Evolutionary conservation across 768 basidiomycete species (phyloP).

Genomic region (Suillus plorans): DNA sequence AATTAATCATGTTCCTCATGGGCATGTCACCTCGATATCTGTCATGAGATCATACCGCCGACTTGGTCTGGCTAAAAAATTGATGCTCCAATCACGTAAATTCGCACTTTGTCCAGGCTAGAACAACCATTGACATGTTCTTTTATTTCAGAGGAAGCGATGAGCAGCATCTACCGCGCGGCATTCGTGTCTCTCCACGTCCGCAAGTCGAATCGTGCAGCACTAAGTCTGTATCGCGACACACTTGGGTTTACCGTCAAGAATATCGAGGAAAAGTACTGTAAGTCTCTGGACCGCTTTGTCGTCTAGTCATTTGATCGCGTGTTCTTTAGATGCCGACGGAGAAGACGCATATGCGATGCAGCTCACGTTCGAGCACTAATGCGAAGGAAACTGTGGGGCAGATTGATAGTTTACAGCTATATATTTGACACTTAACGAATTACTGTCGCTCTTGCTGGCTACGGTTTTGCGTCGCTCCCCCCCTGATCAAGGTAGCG

Average conservation of each 20-base stretch:
- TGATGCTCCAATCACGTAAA: constrained; percentile 93
- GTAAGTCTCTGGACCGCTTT: constrained; percentile 47
- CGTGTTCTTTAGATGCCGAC: constrained; percentile 68
- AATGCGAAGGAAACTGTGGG: constrained; percentile 5
- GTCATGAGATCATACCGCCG: constrained; percentile 88
- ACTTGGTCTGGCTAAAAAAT: constrained; percentile 89
- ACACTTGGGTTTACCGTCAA: constrained; percentile 87
- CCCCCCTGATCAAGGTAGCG: neutral
- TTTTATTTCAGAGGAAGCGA: constrained; percentile 74
- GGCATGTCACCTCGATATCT: constrained; percentile 96
- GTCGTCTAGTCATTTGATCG: constrained; percentile 11
- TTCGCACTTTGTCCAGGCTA: constrained; percentile 10
- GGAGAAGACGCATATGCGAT: constrained; percentile 95
- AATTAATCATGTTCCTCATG: constrained; percentile 62
- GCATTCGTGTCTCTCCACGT: constrained; percentile 88
- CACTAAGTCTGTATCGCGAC: constrained; percentile 84
- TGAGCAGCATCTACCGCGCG: constrained; percentile 85
- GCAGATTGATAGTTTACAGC: constrained; percentile 6
- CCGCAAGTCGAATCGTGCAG: constrained; percentile 91
- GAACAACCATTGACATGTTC: constrained; percentile 5
- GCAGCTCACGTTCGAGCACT: constrained; percentile 59
- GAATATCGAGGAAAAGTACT: constrained; percentile 86
- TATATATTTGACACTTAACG: constrained; percentile 12
- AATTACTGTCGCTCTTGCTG: constrained; percentile 7
- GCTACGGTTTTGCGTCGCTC: constrained; percentile 4